phyloP scores from a whole-genome alignment of 768 basidiomycete genomes.

The Suillus occidentalis region DNA sequence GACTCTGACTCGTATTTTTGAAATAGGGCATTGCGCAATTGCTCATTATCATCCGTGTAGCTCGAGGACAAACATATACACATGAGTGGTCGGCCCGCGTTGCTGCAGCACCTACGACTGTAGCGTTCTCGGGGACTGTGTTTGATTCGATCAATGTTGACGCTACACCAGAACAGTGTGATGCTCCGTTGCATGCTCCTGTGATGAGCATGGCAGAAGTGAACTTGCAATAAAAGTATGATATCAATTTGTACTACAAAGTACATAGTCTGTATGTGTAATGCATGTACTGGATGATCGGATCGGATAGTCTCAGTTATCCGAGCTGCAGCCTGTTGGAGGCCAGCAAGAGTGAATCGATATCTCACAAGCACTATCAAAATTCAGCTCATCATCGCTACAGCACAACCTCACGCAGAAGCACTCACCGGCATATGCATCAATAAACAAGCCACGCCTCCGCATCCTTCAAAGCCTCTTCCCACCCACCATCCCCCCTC shows the following conservation, averaged over 20 bases:
- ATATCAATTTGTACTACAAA: no score
- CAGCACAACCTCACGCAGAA: neutral
- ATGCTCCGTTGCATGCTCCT: neutral
- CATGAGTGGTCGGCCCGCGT: neutral
- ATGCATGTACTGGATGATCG: neutral
- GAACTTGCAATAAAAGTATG: neutral
- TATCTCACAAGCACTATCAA: neutral
- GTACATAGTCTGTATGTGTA: no score
- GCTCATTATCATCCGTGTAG: conserved; percentile 38
- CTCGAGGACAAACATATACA: conserved; percentile 25
- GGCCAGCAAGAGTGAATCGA: neutral
- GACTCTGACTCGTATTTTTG: no score
- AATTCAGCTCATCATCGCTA: neutral
- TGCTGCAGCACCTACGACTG: neutral
- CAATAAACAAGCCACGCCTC: conserved; percentile 37
- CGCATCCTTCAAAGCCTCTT: conserved; percentile 23
- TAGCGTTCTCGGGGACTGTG: neutral
- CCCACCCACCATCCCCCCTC: conserved; percentile 33
- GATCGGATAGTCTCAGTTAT: neutral
- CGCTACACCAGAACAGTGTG: neutral
- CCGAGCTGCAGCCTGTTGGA: neutral
- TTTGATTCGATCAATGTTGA: neutral
- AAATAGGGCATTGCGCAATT: conserved; percentile 34
- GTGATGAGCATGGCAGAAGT: neutral
- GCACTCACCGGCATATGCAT: neutral